Base-by-base conservation (phyloP, 192 early-diverging fungal genomes). In the Backusella morwellensis region DNA sequence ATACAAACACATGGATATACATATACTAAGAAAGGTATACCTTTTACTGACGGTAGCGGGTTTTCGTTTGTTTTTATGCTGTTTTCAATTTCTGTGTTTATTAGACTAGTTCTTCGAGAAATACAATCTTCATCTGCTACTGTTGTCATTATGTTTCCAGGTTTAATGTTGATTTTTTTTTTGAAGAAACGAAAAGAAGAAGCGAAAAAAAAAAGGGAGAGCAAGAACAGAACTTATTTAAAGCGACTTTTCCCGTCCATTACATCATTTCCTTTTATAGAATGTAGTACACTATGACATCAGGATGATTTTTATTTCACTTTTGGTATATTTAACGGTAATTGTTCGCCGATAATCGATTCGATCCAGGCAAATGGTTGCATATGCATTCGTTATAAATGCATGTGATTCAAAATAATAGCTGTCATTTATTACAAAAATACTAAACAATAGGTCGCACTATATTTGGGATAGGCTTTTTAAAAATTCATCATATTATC, bases 191-290 rank as follows among this genome's bases (percentile, higher is more conserved):
- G 26, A 14, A 29, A 29, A 4, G 12, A 29, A 63, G 8, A 29
- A 63, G 4, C 3, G 23, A 21, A 4, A 14, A 26, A 63, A 26
- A 63, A 63, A 63, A 29, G 12, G 9, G 56, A 29, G 56, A 63
- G 8, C 56, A 29, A 63, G 56, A 63, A 29, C 2, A 29, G n/a
- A 26, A 9, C 23, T 63, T 63, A 23, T 63, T 29, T 63, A 63
- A 63, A 14, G 5, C 4, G 23, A 19, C 3, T 19, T 44, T 44
- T 44, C 17, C 14, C 14, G 0, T 17, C 2, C 12, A 63, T 63
- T 63, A 63, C 56, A 63, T 63, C 56, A 63, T 63, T 63, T 63
- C 56, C 56, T 63, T 63, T 63, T 63, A 29, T 29, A 23, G 56
- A 4, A 63, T 12, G 56, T 29, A 63, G 9, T 63, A 63, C 56